A percentile compares a stretch with the other conserved stretches of the same genome.
These are phyloP conservation scores for Trichoderma reesei DNA, from an alignment of 495 filamentous ascomycete genomes.

Conservation along the genomic window DNA sequence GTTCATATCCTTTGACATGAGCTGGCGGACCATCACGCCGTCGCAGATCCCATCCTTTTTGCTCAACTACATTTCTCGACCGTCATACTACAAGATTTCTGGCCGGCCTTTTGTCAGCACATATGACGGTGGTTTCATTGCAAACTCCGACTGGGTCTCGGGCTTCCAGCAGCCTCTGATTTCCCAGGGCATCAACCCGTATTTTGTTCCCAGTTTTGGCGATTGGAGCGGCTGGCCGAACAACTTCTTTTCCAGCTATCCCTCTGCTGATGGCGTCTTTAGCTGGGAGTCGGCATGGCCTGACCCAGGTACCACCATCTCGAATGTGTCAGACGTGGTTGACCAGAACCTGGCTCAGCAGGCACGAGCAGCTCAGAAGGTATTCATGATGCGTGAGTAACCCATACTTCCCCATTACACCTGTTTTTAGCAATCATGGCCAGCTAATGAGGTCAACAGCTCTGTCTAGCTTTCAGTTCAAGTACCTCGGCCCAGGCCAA, in stretches of 20 bases:
- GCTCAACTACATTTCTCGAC: neutral
- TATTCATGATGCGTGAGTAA: conserved; percentile 26
- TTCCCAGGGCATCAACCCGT: neutral
- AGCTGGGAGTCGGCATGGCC: conserved; percentile 32
- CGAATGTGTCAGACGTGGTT: conserved; percentile 14
- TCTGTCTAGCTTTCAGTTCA: conserved; percentile 25
- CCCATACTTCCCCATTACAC: neutral
- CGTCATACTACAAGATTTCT: neutral
- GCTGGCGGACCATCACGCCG: neutral
- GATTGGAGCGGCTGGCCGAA: conserved; percentile 6
- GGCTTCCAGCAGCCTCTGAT: neutral
- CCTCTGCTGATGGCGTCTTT: conserved; percentile 24
- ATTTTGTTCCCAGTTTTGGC: conserved; percentile 14
- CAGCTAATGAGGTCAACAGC: conserved; percentile 10
- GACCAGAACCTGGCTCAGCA: conserved; percentile 19
- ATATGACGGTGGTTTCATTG: neutral
- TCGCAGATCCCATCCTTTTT: neutral
- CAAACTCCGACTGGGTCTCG: neutral
- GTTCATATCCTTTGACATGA: conserved; percentile 19
- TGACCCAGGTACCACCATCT: conserved; percentile 5
- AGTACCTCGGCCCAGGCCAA: conserved; percentile 17
- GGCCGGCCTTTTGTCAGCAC: neutral
- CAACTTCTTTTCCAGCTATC: neutral
- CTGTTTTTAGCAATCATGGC: neutral
- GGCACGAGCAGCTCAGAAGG: conserved; percentile 17